A percentile compares a stretch with the other conserved stretches of the same genome.
Evolutionary conservation across 2,329 filamentous ascomycete species (phyloP).

Genomic region (Mycosphaerella arachidis): DNA sequence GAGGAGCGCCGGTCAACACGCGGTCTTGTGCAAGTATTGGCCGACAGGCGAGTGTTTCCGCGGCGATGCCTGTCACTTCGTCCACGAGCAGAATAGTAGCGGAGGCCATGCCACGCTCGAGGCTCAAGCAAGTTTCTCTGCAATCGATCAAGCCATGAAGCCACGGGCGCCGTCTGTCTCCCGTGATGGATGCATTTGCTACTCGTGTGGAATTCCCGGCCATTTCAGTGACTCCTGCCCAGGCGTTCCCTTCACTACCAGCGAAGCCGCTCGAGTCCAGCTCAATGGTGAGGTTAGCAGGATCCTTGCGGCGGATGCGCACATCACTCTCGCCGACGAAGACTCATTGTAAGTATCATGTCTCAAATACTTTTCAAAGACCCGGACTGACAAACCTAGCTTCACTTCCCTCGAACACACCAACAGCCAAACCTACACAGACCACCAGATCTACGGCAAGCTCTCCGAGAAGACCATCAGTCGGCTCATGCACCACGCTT

Average conservation of each 20-base stretch:
- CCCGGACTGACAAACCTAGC: background rate
- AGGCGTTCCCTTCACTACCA: background rate
- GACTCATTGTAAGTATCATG: background rate
- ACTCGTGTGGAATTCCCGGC: background rate
- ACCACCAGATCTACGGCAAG: background rate
- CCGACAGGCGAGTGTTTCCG: background rate
- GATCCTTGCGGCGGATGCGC: background rate
- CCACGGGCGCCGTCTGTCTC: background rate
- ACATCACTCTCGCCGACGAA: background rate
- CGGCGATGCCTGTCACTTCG: background rate
- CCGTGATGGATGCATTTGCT: background rate
- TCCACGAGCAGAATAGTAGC: background rate
- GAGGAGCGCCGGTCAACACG: background rate
- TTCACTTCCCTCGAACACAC: background rate
- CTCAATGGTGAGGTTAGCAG: background rate
- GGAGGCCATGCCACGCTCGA: background rate
- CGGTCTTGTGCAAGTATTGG: background rate
- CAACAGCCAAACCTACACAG: conserved; percentile 1
- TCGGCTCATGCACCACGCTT: background rate
- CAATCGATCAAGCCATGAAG: background rate
- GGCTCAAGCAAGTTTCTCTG: background rate
- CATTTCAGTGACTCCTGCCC: background rate
- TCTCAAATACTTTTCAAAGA: background rate
- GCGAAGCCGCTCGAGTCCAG: background rate
- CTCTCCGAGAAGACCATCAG: background rate